Evolutionary conservation across 2,329 filamentous ascomycete genomes (phyloP), one percentile per base, ranked within the genome.

Genomic region (Dactylellina drechsleri): DNA sequence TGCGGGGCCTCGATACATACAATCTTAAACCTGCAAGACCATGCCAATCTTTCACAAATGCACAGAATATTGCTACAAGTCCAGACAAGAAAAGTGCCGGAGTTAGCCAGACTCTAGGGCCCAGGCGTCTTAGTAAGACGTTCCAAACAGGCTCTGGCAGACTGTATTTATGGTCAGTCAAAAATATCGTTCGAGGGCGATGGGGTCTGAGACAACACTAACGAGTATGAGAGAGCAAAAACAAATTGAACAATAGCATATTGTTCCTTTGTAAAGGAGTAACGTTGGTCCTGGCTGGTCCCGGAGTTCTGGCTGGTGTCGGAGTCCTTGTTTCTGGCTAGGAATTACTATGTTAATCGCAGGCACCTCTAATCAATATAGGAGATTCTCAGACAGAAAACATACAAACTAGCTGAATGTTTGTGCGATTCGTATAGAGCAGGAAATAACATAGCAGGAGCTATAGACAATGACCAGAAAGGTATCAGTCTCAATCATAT

Each of bases 71-170:
- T 10, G 65, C 23, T 28, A 68, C 4, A n/a, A 68, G 53, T 1
- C 65, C 65, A 13, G 56, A 60, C 5, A 61, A 26, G n/a, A 54
- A 23, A n/a, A 68, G 47, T 3, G 65, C 65, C 16, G 56, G 56
- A 12, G 65, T 56, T 13, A 68, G 13, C 65, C 65, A 68, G 1
- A 68, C n/a, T n/a, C n/a, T 68, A 6, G 65, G 65, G 6, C 65
- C 65, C 4, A 68, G 10, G 23, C 36, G 28, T 4, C 65, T 47
- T n/a, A 68, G n/a, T 3, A 68, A 16, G 10, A 68, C 56, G 18
- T 68, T 68, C 65, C 65, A 68, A 36, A 68, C 8, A 0, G 65
- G 65, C 10, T 60, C 65, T 15, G 56, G 65, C 8, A 68, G n/a
- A 15, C 65, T 68, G 31, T 36, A 36, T 36, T 2, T 36, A 36